These are phyloP conservation scores for Lentithecium fluviatile DNA, from an alignment of 495 filamentous ascomycete species.

Conservation along the genomic window DNA sequence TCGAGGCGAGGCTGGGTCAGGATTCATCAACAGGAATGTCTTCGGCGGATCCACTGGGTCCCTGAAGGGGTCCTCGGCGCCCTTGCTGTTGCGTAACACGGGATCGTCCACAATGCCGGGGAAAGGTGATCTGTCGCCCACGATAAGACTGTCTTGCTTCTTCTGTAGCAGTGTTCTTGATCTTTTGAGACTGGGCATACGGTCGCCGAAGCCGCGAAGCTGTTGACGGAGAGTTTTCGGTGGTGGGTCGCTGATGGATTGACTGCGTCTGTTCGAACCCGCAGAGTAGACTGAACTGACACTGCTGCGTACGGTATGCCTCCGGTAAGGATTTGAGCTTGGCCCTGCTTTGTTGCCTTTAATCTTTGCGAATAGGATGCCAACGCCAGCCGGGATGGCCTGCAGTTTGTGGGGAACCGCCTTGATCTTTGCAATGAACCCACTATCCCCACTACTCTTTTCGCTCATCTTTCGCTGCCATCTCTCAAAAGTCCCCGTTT, in stretches of 20 bases:
- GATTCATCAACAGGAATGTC: constrained; percentile 20
- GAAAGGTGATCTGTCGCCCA: constrained; percentile 24
- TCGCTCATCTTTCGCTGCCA: constrained; percentile 28
- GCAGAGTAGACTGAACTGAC: constrained; percentile 33
- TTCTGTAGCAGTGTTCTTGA: constrained; percentile 18
- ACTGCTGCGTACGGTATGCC: constrained; percentile 27
- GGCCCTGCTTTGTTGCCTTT: constrained; percentile 15
- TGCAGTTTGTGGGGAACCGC: constrained; percentile 9
- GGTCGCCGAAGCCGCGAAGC: constrained; percentile 26
- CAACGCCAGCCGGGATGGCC: constrained; percentile 14
- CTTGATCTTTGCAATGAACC: constrained; percentile 13
- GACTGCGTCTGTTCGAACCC: constrained; percentile 21
- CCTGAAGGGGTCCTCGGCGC: constrained; percentile 28
- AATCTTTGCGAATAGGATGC: constrained; percentile 14
- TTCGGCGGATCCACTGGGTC: constrained; percentile 24
- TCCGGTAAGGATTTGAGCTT: constrained; percentile 12
- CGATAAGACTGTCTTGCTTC: constrained; percentile 19
- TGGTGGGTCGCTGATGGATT: constrained; percentile 33
- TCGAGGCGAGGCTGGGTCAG: constrained; percentile 15
- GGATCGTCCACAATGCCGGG: constrained; percentile 25
- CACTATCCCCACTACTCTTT: constrained; percentile 5
- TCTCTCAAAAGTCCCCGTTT: constrained; percentile 15
- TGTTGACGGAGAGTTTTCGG: constrained; percentile 22
- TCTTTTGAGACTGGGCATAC: constrained; percentile 32
- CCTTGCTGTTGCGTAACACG: constrained; percentile 17